Evolutionary conservation across 441 rosid genomes (phyloP), one percentile per base, ranked within the genome.

Genomic region (Syzygium syzygioides): DNA sequence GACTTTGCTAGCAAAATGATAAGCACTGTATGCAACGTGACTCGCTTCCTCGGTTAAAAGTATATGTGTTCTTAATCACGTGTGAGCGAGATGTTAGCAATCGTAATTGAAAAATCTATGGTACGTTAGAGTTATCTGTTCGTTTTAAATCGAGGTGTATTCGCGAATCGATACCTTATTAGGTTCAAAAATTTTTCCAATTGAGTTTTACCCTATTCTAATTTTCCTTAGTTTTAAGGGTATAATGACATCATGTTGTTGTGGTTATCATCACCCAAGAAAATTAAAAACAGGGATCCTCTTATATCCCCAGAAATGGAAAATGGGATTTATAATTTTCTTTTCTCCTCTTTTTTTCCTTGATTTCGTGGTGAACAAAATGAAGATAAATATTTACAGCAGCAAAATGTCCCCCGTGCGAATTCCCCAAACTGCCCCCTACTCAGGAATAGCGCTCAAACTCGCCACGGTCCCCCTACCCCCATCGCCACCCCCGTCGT

Each of bases 61-160:
- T 13, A 18, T 2, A 60, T 5, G 5, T 1, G 3, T 19, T 1
- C 4, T 66, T 32, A 0, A 66, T 32, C 3, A 66, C 18, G 12
- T 9, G 1, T 18, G 13, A 32, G 2, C 2, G 1, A 17, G 25
- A 66, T 17, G 71, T 30, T 30, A 57, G 18, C 1, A 18, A 32
- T 20, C 19, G 9, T 30, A 66, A 2, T n/a, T 30, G 19, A 4
- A 14, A 66, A 34, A 34, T 68, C 48, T 1, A 34, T 68, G 10
- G 11, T 28, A 37, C 15, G 0, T 37, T 10, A 34, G 26, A 37
- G 26, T 71, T 20, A 34, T 20, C 2, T 0, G 2, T 11, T 2
- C 2, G 4, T 10, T 68, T 68, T 37, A 2, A 23, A 68, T 68
- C 19, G 48, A 34, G 26, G 6, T 28, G 11, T 68, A 18, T 68